These are phyloP conservation scores for Trichomonascaceae sp. DNA, from an alignment of 1,139 yeast species.

Conservation along the genomic window DNA sequence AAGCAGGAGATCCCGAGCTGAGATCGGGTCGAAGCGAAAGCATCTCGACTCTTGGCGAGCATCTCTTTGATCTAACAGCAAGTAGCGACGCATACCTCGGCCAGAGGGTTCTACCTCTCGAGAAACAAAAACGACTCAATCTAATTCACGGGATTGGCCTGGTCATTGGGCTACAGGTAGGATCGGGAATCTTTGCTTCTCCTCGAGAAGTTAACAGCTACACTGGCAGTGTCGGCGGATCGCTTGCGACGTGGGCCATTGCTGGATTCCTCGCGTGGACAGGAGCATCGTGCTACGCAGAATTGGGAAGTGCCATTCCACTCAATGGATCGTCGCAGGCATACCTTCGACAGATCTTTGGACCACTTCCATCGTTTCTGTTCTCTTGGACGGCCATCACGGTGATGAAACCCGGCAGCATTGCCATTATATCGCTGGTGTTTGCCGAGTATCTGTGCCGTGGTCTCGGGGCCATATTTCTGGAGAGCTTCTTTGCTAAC, in stretches of 20 bases:
- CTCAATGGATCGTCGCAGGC: conserved; percentile 32
- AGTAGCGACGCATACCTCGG: conserved; percentile 15
- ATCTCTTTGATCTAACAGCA: conserved; percentile 20
- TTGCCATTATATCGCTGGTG: conserved; percentile 30
- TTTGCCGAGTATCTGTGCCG: conserved; percentile 27
- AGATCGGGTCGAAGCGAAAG: conserved; percentile 12
- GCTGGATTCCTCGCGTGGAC: conserved; percentile 33
- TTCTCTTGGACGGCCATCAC: conserved; percentile 30
- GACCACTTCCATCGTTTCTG: conserved; percentile 27
- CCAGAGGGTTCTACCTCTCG: conserved; percentile 17
- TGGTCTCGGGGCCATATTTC: conserved; percentile 8
- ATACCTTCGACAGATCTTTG: conserved; percentile 28
- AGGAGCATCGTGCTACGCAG: conserved; percentile 32
- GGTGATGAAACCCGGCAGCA: conserved; percentile 29
- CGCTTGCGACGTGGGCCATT: conserved; percentile 27
- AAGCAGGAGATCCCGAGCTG: conserved; percentile 3
- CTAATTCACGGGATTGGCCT: conserved; percentile 28
- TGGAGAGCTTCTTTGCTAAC: conserved; percentile 12
- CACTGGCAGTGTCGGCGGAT: conserved; percentile 29
- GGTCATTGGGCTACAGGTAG: conserved; percentile 31
- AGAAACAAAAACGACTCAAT: conserved; percentile 24
- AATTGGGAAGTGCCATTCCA: conserved; percentile 30
- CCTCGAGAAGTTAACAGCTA: conserved; percentile 28
- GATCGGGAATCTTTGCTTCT: conserved; percentile 33
- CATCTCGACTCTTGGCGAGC: conserved; percentile 20